Percentiles rank a stretch among this genome's conserved stretches.
phyloP scores from a whole-genome alignment of 1,139 yeast genomes.

The Blastobotrys raffinosifermentans region DNA sequence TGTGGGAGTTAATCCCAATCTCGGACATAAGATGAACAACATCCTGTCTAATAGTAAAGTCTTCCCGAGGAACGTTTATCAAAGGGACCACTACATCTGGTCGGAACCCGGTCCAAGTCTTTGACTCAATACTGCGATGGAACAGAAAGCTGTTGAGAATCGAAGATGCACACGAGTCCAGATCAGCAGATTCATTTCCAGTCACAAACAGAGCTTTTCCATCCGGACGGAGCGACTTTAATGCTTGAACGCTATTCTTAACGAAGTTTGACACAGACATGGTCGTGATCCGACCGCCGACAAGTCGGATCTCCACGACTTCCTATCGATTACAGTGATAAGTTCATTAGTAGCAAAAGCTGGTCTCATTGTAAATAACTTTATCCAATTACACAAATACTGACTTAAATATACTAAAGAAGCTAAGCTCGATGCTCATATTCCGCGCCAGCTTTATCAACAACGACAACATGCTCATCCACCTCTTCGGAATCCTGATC shows the following conservation, averaged over 20 bases:
- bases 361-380: no score
- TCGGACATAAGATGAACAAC: conserved; percentile 48
- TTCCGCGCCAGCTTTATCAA: no score
- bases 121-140: no score
- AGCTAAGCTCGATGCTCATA: background rate
- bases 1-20: conserved; percentile 44
- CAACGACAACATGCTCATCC: no score
- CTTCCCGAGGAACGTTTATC: conserved; percentile 62
- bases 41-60: conserved; percentile 66
- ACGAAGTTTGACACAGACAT: conserved; percentile 8
- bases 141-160: conserved; percentile 68
- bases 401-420: background rate
- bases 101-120: conserved; percentile 12
- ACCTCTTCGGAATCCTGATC: no score
- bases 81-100: conserved; percentile 48
- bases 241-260: conserved; percentile 2
- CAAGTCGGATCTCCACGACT: no score
- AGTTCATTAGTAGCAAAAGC: no score
- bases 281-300: no score
- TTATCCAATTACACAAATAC: no score
- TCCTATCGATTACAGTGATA: no score
- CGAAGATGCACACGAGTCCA: conserved; percentile 81
- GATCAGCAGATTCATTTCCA: conserved; percentile 73
- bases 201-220: conserved; percentile 45
- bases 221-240: conserved; percentile 6